Percentiles rank a stretch among this genome's conserved stretches.
These are phyloP conservation scores for Ceratocystis papillata DNA, from an alignment of 2,329 filamentous ascomycete genomes.

Conservation along the genomic window DNA sequence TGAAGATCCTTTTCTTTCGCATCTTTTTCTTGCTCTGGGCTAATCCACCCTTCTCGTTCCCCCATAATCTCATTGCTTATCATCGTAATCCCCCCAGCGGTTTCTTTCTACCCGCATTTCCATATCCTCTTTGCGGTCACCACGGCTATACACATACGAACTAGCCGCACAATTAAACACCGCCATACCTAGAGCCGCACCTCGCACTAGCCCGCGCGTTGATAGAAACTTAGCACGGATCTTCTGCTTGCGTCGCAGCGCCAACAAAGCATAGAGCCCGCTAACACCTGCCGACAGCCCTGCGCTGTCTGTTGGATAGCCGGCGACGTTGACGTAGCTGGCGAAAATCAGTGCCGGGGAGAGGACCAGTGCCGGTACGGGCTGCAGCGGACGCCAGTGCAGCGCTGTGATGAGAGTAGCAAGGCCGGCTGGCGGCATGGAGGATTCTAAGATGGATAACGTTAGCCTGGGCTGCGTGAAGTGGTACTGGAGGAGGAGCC, in stretches of 20 bases:
- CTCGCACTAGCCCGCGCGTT: constrained; percentile 42
- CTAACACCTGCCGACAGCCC: constrained; percentile 47
- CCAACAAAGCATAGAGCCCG: constrained; percentile 47
- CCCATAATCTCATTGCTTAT: constrained; percentile 18
- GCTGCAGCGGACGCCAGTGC: constrained; percentile 45
- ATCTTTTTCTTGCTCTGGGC: neutral
- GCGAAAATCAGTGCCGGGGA: constrained; percentile 45
- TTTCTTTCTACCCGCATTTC: constrained; percentile 40
- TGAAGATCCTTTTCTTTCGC: neutral
- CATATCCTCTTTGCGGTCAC: constrained; percentile 42
- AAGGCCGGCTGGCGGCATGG: constrained; percentile 45
- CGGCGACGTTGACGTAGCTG: constrained; percentile 49
- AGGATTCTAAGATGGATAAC: constrained; percentile 35
- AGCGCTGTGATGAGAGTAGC: constrained; percentile 47
- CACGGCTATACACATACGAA: constrained; percentile 43
- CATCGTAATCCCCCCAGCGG: constrained; percentile 36
- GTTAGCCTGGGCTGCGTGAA: neutral
- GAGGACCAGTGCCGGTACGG: constrained; percentile 40
- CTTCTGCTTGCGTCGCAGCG: constrained; percentile 39
- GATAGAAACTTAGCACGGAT: constrained; percentile 36
- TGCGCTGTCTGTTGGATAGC: constrained; percentile 47
- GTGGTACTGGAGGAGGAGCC: constrained; percentile 14
- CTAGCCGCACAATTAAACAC: constrained; percentile 40
- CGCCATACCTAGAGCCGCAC: constrained; percentile 41
- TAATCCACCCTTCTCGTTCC: neutral